Evolutionary conservation across 306 rosid species (phyloP), one percentile per base, ranked within the genome.

Genomic region (Cercis canadensis): DNA sequence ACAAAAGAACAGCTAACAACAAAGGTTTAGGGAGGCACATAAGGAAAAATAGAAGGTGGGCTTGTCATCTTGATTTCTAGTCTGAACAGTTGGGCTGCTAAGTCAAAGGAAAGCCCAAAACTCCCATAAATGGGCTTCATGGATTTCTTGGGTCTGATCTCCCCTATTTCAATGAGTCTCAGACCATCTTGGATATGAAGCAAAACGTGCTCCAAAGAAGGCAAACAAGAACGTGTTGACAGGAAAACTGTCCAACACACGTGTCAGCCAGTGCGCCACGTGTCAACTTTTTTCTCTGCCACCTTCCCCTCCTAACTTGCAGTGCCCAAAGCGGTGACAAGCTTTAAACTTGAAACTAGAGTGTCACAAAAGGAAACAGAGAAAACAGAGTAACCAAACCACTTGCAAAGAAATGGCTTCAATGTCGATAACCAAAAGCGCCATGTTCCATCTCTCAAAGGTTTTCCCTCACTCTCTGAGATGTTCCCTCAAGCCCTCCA

Each of bases 401-500:
- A 40, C 33, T 4, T 0, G 17, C 5, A 53, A 62, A 71, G 74
- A 73, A 5, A 87, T 81, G 92, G 92, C 92, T 29, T 63, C 76
- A 7, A 81, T 81, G 67, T 79, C 70, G 50, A 19, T 87, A 12
- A 70, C 90, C 3, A 79, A 47, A 39, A 83, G 70, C 61, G 64
- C 64, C 13, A 8, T 86, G 74, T 84, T 85, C 85, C 83, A 78
- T 49, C 49, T 87, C 80, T 75, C 86, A 2, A 89, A 72, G 74
- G 77, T 96, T 4, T 67, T 89, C 46, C 84, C 91, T 49, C 66
- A 16, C 45, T 62, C 83, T 50, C 80, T 65, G 44, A 49, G 62
- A 49, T 50, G 60, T 16, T 67, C 86, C 18, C 66, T 3, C 34
- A 87, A 80, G 49, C 55, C 81, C 47, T 81, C 92, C 4, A 79